Percentiles rank a stretch among this genome's conserved stretches.
Evolutionary conservation across 2,329 filamentous ascomycete genomes (phyloP).

Genomic region (Colletotrichum plurivorum): DNA sequence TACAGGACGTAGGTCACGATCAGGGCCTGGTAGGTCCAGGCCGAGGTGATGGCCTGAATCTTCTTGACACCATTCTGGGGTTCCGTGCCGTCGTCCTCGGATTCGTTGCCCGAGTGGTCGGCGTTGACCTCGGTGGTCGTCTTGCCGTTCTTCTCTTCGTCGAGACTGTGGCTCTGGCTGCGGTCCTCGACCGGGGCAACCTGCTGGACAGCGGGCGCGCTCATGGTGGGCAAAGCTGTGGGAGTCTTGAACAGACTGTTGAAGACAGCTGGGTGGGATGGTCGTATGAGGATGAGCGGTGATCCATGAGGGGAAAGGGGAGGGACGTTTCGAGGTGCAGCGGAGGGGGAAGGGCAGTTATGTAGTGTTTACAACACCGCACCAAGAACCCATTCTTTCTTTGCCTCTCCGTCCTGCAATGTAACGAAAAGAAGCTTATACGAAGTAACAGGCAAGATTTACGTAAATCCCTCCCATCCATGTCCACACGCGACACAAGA

Average conservation of each 20-base stretch:
- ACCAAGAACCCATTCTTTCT: background rate
- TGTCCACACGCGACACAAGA: background rate
- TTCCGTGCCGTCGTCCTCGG: constrained; percentile 16
- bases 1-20: constrained; percentile 57
- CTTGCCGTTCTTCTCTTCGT: constrained; percentile 20
- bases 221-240: constrained; percentile 21
- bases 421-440: constrained; percentile 24
- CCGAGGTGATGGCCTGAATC: constrained; percentile 48
- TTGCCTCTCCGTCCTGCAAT: no score
- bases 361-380: constrained; percentile 3
- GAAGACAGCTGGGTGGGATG: background rate
- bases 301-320: background rate
- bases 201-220: constrained; percentile 18
- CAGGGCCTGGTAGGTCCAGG: constrained; percentile 55
- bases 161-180: constrained; percentile 30
- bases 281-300: constrained; percentile 6
- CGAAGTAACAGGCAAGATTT: constrained; percentile 14
- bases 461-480: constrained; percentile 19
- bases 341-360: background rate
- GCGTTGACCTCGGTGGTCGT: constrained; percentile 23
- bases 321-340: background rate
- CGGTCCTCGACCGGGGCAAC: background rate
- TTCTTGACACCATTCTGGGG: constrained; percentile 35
- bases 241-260: background rate
- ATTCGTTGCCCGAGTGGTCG: constrained; percentile 7